Evolutionary conservation across 331 rosid species (phyloP).

Genomic region (Rhamnella rubrinervis): DNA sequence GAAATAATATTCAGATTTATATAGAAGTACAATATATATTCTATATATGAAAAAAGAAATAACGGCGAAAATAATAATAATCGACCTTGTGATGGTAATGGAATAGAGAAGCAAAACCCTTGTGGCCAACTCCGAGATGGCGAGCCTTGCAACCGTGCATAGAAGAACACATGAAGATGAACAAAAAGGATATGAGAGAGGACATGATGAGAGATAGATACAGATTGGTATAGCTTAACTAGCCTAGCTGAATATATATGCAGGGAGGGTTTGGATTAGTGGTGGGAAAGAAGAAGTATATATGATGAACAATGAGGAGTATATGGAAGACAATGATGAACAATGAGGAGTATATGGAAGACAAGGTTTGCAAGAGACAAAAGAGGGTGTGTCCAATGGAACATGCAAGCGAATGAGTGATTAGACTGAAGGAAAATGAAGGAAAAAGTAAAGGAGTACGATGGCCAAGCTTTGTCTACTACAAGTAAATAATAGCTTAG

Average conservation of each 20-base stretch:
- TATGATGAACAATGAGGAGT: not conserved
- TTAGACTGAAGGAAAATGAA: conserved; percentile 18
- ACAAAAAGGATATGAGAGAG: conserved; percentile 3
- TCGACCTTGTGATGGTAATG: conserved; percentile 22
- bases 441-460: not conserved
- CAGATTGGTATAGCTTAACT: not conserved
- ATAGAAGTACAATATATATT: not conserved
- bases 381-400: not conserved
- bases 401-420: conserved; percentile 11
- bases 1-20: no score
- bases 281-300: no score
- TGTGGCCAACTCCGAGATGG: conserved; percentile 1
- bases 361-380: not conserved
- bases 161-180: conserved; percentile 28
- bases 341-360: not conserved
- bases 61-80: not conserved
- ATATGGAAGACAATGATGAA: not conserved
- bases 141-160: conserved; percentile 31
- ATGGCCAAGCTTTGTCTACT: conserved; percentile 3
- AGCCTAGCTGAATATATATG: not conserved
- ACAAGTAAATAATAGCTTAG: not conserved
- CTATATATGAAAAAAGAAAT: not conserved
- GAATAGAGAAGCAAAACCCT: conserved; percentile 11
- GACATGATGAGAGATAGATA: conserved; percentile 16
- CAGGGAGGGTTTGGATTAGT: no score